Conservation (phyloP, 306 rosid species). For the Vigna radiata region DNA sequence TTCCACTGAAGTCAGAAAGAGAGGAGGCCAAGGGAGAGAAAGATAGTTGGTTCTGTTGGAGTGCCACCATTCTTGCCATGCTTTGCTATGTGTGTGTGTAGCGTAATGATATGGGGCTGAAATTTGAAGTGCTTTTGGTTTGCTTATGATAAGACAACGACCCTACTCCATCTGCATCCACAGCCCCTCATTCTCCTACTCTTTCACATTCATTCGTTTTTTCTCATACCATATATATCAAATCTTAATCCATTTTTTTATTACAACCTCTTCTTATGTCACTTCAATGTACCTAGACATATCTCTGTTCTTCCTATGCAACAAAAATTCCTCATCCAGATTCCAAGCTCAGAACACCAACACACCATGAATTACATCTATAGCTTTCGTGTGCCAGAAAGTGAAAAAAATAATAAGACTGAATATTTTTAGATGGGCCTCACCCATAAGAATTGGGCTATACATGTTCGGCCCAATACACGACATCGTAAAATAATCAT, state of each 20-base stretch:
- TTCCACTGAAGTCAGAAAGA: conserved; percentile 80
- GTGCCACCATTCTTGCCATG: conserved; percentile 78
- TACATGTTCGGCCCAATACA: not conserved
- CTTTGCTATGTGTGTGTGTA: conserved; percentile 1
- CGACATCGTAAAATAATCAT: not conserved
- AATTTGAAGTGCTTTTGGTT: conserved; percentile 34
- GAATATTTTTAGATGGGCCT: not conserved
- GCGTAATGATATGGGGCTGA: conserved; percentile 40
- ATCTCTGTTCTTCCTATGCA: not conserved
- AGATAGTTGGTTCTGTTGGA: conserved; percentile 70
- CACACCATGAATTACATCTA: not conserved
- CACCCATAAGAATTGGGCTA: not conserved
- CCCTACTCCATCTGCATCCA: conserved; percentile 56
- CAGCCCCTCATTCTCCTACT: conserved; percentile 59
- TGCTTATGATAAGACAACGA: conserved; percentile 71
- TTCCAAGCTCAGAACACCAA: not conserved
- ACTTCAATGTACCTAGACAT: not conserved
- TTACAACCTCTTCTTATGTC: not conserved
- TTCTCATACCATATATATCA: not conserved
- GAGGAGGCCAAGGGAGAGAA: conserved; percentile 87
- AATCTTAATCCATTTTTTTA: not conserved
- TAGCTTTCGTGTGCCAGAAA: not conserved
- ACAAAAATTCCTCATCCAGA: not conserved
- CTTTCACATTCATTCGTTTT: not conserved
- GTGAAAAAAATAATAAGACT: not conserved